Base-by-base conservation (phyloP, 345 rosid genomes). In the Mallotus nudiflorus region DNA sequence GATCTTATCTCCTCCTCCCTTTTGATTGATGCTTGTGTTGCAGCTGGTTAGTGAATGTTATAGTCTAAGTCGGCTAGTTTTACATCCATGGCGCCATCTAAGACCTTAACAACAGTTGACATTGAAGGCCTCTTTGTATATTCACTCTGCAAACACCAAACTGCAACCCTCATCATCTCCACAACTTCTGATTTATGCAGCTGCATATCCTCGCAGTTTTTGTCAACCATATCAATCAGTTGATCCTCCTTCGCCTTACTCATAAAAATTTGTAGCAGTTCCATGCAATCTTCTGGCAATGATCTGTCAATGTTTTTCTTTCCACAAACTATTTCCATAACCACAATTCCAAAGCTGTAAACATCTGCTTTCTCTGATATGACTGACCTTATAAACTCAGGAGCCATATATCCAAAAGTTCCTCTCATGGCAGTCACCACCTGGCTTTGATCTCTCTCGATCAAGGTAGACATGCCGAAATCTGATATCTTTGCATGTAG, bases 101-200 rank as follows among this genome's bases (percentile, higher is more conserved):
- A 75, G 0, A 87, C 87, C 69, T 87, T 89, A 63, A 87, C 88
- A 33, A 89, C 90, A 35, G 31, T 83, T n/a, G n/a, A n/a, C n/a
- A n/a, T n/a, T n/a, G n/a, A n/a, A n/a, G n/a, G n/a, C n/a, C n/a
- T n/a, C n/a, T 40, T 81, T 33, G 78, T 85, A 57, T 85, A 90
- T 22, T 83, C 84, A 58, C 88, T 90, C 51, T 89, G 97, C 76
- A 91, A 80, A 77, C 95, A 91, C 95, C 95, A 91, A 69, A 48
- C 24, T 37, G 87, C 80, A 2, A 89, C 86, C 44, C 72, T 66
- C 5, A 87, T 88, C 77, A 86, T 78, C 59, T 92, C 82, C 59
- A 71, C 83, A 14, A 81, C 92, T 78, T 89, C 92, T 73, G 75
- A 87, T 18, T 37, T 35, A 31, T 80, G n/a, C n/a, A n/a, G n/a